Evolutionary conservation across 495 filamentous ascomycete genomes (phyloP).

Genomic region (Neurospora tetrasperma): DNA sequence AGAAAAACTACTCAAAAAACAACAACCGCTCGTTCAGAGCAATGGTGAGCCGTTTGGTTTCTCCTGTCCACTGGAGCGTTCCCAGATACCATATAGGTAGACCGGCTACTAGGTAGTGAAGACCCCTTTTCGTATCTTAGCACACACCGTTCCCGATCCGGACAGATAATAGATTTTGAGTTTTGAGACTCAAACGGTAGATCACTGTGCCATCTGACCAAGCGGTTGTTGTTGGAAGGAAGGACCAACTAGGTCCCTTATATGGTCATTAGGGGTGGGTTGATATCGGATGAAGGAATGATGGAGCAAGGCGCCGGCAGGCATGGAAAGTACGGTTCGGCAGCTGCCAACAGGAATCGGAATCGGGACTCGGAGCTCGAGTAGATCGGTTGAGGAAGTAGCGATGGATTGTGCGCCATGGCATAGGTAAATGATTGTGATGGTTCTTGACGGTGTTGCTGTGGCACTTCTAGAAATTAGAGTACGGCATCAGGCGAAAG

Average conservation of each 20-base stretch:
- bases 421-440: background rate
- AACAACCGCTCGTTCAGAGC: background rate
- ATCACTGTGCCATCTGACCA: background rate
- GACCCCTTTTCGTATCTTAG: background rate
- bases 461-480: background rate
- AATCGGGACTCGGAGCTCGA: background rate
- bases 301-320: background rate
- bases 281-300: background rate
- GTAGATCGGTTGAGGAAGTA: background rate
- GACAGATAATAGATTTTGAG: background rate
- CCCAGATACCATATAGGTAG: background rate
- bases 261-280: background rate
- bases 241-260: background rate
- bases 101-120: background rate
- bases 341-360: background rate
- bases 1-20: background rate
- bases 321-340: background rate
- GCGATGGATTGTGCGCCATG: background rate
- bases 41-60: background rate
- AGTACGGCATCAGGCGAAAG: background rate
- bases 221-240: background rate
- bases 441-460: background rate
- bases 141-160: background rate
- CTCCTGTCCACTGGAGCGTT: background rate
- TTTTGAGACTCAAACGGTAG: background rate